Conservation (phyloP, 352 stramenopile species). For the Pythium rhizo-oryzae region DNA sequence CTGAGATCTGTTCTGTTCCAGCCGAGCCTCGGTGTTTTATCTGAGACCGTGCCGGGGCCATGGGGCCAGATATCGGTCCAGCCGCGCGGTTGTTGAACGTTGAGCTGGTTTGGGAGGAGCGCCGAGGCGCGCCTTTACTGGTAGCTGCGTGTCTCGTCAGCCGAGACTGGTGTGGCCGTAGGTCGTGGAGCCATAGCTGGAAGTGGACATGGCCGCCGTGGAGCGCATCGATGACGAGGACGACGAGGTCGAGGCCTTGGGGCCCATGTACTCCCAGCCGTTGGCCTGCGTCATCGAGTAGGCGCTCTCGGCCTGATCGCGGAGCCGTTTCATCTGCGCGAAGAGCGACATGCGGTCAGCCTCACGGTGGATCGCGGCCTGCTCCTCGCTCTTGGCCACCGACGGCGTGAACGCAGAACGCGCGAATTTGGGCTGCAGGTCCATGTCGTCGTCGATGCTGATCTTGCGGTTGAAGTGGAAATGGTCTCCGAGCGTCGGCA, state of each 20-base stretch:
- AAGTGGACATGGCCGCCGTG: constrained; percentile 18
- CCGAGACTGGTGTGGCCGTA: constrained; percentile 15
- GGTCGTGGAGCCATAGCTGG: constrained; percentile 15
- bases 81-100: neutral
- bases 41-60: neutral
- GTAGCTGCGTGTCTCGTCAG: neutral
- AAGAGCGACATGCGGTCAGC: constrained; percentile 28
- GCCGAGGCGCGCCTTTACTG: neutral
- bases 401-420: constrained; percentile 19
- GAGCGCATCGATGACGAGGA: constrained; percentile 20
- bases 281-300: constrained; percentile 30
- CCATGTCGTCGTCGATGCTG: constrained; percentile 19
- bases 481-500: constrained; percentile 25
- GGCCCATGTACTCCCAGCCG: constrained; percentile 22
- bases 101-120: neutral
- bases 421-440: constrained; percentile 3
- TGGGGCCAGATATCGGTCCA: neutral
- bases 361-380: constrained; percentile 20
- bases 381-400: constrained; percentile 21
- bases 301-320: constrained; percentile 22
- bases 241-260: constrained; percentile 17
- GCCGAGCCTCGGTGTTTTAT: neutral
- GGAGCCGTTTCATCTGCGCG: constrained; percentile 28
- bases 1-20: neutral
- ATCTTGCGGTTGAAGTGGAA: constrained; percentile 25